Percentiles rank a stretch among this genome's conserved stretches.
phyloP scores from a whole-genome alignment of 2,329 filamentous ascomycete genomes.

The Penicillium sp. region DNA sequence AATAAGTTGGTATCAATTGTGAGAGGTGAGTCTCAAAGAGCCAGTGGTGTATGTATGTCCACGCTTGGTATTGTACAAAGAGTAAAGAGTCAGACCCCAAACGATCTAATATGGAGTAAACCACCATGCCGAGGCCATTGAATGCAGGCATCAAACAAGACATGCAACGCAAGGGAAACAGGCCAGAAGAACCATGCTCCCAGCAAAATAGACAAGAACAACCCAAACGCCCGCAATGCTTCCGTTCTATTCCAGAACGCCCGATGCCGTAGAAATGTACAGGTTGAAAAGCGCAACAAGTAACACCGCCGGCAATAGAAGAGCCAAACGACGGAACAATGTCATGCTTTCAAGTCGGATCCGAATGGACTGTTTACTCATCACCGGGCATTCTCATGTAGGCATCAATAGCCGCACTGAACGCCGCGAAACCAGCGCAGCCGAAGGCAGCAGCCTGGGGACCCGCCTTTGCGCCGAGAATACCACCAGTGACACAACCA shows the following conservation, averaged over 20 bases:
- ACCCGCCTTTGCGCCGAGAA: conserved; percentile 80
- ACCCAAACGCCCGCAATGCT: conserved; percentile 30
- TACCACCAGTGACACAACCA: conserved; percentile 87
- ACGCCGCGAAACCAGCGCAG: conserved; percentile 90
- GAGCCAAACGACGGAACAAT: neutral
- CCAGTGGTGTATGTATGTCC: conserved; percentile 8
- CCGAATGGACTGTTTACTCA: conserved; percentile 10
- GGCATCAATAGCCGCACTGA: conserved; percentile 85
- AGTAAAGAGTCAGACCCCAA: conserved; percentile 2
- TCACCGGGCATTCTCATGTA: conserved; percentile 75
- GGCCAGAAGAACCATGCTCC: neutral
- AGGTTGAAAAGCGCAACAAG: conserved; percentile 10
- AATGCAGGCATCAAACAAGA: neutral
- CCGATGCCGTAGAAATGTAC: conserved; percentile 20
- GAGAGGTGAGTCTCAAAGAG: conserved; percentile 9
- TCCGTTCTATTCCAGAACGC: conserved; percentile 22
- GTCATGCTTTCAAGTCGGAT: neutral
- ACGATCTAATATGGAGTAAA: neutral
- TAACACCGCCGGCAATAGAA: neutral
- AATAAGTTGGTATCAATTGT: conserved; percentile 7
- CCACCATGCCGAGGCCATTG: neutral
- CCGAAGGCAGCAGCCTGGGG: conserved; percentile 85
- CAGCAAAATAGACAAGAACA: conserved; percentile 12
- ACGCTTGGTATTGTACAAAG: conserved; percentile 11
- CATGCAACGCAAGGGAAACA: neutral